Conservation (phyloP, 73 alveolate genomes). For the Paramecium bursaria region DNA sequence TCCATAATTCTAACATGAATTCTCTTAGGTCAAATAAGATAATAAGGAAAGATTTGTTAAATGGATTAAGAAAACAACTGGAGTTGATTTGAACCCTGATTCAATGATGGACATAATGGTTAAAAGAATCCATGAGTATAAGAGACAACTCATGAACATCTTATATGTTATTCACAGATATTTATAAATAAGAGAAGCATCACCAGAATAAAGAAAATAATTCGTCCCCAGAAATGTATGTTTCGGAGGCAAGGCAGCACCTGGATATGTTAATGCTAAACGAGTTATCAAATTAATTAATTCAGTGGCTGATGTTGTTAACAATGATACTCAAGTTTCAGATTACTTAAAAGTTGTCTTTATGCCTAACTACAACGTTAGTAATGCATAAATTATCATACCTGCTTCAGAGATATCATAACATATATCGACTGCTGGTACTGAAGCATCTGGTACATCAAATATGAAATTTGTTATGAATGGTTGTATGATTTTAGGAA, state of each 20-base stretch:
- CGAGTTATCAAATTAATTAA: conserved; percentile 95
- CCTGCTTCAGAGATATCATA: conserved; percentile 98
- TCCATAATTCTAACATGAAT: conserved; percentile 75
- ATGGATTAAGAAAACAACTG: conserved; percentile 85
- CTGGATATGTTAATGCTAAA: conserved; percentile 98
- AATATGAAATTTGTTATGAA: conserved; percentile 97
- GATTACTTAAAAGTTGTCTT: conserved; percentile 89
- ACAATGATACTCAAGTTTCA: conserved; percentile 93
- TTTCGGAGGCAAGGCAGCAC: conserved; percentile 99
- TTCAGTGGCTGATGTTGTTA: conserved; percentile 75
- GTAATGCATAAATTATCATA: conserved; percentile 95
- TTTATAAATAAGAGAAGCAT: conserved; percentile 74
- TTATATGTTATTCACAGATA: conserved; percentile 85
- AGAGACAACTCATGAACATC: conserved; percentile 94
- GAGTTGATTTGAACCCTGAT: conserved; percentile 69
- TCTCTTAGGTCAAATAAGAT: conserved; percentile 81
- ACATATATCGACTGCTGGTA: conserved; percentile 99
- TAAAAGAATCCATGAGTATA: conserved; percentile 98
- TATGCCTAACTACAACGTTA: conserved; percentile 96
- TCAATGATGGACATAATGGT: conserved; percentile 79
- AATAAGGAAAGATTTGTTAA: conserved; percentile 81
- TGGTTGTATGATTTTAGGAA: conserved; percentile 97
- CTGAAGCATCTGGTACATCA: conserved; percentile 92
- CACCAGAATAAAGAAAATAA: conserved; percentile 78
- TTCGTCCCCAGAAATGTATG: conserved; percentile 85